phyloP scores from a whole-genome alignment of 345 rosid genomes.

The Aquilaria malaccensis region DNA sequence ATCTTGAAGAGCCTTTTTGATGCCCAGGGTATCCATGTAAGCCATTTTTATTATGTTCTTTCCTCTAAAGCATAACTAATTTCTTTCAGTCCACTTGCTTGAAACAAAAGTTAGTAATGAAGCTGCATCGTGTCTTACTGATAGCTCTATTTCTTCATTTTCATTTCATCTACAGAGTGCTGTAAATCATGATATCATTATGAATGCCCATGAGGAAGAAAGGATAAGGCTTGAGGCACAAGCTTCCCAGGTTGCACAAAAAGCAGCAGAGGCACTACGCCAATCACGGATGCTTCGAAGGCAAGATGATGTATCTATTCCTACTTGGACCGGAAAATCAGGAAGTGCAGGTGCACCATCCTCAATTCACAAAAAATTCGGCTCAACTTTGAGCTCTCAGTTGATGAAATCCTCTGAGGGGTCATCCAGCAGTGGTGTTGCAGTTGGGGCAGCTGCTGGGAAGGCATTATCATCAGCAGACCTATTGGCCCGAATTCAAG shows the following conservation, averaged over 20 bases:
- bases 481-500: constrained; percentile 68
- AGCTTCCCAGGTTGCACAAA: constrained; percentile 85
- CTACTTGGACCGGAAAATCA: constrained; percentile 95
- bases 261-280: constrained; percentile 92
- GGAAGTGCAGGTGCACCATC: constrained; percentile 93
- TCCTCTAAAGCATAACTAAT: neutral
- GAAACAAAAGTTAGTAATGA: too few species aligned
- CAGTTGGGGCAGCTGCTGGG: constrained; percentile 79
- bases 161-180: constrained; percentile 55
- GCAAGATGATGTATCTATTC: constrained; percentile 70
- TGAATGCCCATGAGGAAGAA: constrained; percentile 70
- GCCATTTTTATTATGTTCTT: constrained; percentile 15
- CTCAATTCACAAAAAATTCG: constrained; percentile 61
- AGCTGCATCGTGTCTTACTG: too few species aligned
- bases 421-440: constrained; percentile 35
- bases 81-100: neutral
- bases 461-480: constrained; percentile 84
- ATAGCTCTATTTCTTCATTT: neutral
- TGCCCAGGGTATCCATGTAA: constrained; percentile 88
- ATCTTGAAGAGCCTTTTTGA: constrained; percentile 75
- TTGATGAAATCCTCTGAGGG: constrained; percentile 35
- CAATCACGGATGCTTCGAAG: constrained; percentile 83
- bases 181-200: constrained; percentile 76
- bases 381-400: constrained; percentile 53
- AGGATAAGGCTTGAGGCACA: constrained; percentile 82